Percentiles rank a stretch among this genome's conserved stretches.
Evolutionary conservation across 2,329 filamentous ascomycete genomes (phyloP).

Genomic region (Sphaerulina vaccinii): DNA sequence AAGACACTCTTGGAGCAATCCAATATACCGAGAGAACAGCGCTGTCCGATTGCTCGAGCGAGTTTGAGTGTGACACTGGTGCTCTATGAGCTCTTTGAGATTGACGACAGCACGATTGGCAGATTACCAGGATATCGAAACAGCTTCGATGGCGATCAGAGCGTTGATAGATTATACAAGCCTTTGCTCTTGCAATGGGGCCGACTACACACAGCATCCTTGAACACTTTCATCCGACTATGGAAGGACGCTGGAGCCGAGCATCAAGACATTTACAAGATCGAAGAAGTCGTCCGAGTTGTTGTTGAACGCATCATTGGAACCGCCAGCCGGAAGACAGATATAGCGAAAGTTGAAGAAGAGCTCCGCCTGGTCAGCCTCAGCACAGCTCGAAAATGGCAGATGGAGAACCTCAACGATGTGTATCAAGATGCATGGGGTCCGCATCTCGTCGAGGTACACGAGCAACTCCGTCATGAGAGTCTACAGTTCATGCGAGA

Average conservation of each 20-base stretch:
- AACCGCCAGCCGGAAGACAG: slow-evolving; percentile 74
- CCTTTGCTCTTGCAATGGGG: slow-evolving; percentile 93
- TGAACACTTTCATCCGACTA: slow-evolving; percentile 84
- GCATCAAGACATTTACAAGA: slow-evolving; percentile 86
- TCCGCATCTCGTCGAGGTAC: slow-evolving; percentile 80
- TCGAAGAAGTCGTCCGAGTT: slow-evolving; percentile 86
- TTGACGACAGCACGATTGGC: slow-evolving; percentile 54
- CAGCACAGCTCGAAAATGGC: slow-evolving; percentile 72
- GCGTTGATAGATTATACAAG: slow-evolving; percentile 78
- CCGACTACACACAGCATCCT: slow-evolving; percentile 76
- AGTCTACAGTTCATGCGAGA: slow-evolving; percentile 96
- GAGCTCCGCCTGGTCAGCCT: slow-evolving; percentile 84
- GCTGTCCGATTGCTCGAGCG: slow-evolving; percentile 83
- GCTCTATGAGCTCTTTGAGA: slow-evolving; percentile 92
- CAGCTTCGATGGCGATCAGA: slow-evolving; percentile 44
- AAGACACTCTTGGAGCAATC: slow-evolving; percentile 89
- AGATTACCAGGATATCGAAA: slow-evolving; percentile 16
- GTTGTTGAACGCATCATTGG: slow-evolving; percentile 87
- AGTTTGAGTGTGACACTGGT: slow-evolving; percentile 84
- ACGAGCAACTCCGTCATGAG: slow-evolving; percentile 86
- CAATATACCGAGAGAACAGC: slow-evolving; percentile 64
- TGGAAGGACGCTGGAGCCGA: slow-evolving; percentile 90
- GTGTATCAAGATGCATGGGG: slow-evolving; percentile 96
- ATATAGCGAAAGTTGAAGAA: slow-evolving; percentile 83
- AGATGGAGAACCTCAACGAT: slow-evolving; percentile 89